phyloP scores from a whole-genome alignment of 805 yeast genomes.

The Grigorovia humatica region DNA sequence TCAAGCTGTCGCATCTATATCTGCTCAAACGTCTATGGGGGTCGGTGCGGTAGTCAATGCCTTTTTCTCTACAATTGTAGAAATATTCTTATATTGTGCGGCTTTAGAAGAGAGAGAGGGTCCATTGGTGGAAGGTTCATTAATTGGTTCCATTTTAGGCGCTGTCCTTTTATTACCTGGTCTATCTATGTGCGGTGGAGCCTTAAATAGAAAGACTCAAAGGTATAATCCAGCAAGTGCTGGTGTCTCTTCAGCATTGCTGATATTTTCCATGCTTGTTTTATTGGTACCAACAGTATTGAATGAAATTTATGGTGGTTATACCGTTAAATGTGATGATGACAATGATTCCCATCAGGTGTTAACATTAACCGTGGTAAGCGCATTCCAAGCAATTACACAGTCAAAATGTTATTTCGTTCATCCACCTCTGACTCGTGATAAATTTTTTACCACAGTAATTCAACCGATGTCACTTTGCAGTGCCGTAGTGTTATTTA shows the following conservation, averaged over 20 bases:
- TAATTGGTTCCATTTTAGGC: slow-evolving; percentile 87
- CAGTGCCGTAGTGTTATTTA: slow-evolving; percentile 70
- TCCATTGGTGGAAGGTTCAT: slow-evolving; percentile 84
- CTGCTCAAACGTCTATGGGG: slow-evolving; percentile 98
- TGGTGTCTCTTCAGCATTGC: slow-evolving; percentile 94
- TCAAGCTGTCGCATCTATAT: slow-evolving; percentile 97
- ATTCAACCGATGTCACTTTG: slow-evolving; percentile 73
- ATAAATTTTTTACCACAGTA: slow-evolving; percentile 52
- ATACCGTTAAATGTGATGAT: slow-evolving; percentile 56
- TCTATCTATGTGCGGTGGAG: slow-evolving; percentile 95
- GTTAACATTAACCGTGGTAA: slow-evolving; percentile 14
- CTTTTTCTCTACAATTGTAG: slow-evolving; percentile 91
- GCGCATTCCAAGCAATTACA: slow-evolving; percentile 37
- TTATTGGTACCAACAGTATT: slow-evolving; percentile 89
- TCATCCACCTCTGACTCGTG: slow-evolving; percentile 67
- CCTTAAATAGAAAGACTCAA: slow-evolving; percentile 83
- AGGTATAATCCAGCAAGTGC: slow-evolving; percentile 93
- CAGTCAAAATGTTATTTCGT: slow-evolving; percentile 52
- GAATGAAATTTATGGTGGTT: slow-evolving; percentile 82
- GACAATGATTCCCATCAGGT: slow-evolving; percentile 2
- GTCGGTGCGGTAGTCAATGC: slow-evolving; percentile 98
- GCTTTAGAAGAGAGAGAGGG: slow-evolving; percentile 83
- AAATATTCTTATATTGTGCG: slow-evolving; percentile 83
- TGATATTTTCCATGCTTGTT: slow-evolving; percentile 78
- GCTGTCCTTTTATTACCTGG: slow-evolving; percentile 91